These are phyloP conservation scores for Mycena leptocephala DNA, from an alignment of 768 basidiomycete genomes.

Conservation along the genomic window DNA sequence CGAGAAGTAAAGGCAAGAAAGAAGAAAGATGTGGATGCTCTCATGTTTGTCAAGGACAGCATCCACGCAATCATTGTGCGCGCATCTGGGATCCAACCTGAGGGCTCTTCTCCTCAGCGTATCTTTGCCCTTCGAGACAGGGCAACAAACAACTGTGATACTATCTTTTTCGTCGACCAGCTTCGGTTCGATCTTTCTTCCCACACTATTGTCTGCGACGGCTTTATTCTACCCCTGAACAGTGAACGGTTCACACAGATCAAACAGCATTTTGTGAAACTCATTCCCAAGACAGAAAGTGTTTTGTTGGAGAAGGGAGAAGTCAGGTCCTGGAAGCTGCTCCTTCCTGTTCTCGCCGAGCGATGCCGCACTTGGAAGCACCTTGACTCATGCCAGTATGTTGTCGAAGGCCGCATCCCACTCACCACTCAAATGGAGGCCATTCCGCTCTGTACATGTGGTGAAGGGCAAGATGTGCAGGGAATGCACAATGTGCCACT, in stretches of 20 bases:
- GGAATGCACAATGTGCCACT: constrained; percentile 48
- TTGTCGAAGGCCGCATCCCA: constrained; percentile 51
- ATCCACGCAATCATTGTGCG: constrained; percentile 47
- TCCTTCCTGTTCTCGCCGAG: constrained; percentile 68
- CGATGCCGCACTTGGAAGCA: constrained; percentile 72
- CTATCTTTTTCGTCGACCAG: constrained; percentile 62
- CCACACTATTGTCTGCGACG: constrained; percentile 68
- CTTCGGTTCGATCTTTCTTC: constrained; percentile 66
- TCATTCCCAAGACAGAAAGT: constrained; percentile 24
- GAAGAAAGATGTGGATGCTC: constrained; percentile 53
- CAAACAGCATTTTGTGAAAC: constrained; percentile 7
- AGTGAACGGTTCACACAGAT: constrained; percentile 38
- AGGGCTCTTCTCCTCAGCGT: not conserved
- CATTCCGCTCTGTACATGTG: constrained; percentile 69
- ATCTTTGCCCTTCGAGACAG: constrained; percentile 45
- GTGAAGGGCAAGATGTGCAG: constrained; percentile 63
- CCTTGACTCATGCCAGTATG: constrained; percentile 65
- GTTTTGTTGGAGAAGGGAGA: constrained; percentile 51
- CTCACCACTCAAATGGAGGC: constrained; percentile 53
- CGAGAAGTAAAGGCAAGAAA: constrained; percentile 52
- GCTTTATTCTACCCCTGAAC: constrained; percentile 60
- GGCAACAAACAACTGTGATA: constrained; percentile 44
- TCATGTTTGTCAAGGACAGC: constrained; percentile 52
- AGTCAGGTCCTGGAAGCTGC: constrained; percentile 63
- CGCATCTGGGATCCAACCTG: constrained; percentile 42